Evolutionary conservation across 306 rosid species (phyloP), one percentile per base, ranked within the genome.

Genomic region (Inga leiocalycina): DNA sequence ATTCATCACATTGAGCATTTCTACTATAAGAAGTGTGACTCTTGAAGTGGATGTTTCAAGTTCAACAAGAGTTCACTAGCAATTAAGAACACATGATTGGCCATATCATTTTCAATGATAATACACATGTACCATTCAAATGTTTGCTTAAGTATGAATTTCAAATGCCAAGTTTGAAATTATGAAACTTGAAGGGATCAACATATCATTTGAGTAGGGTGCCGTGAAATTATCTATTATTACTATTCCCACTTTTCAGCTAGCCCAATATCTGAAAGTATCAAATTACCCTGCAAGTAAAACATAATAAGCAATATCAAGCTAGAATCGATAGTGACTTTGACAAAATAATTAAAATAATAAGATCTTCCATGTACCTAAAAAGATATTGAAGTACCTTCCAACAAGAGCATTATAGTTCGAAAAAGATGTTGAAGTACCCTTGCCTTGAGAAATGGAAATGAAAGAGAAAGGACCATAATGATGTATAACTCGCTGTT

Each of bases 241-340:
- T 95, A 93, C 99, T 97, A 85, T 92, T 91, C 84, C 87, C 98
- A 88, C 91, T 95, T 95, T 89, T 95, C 98, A 37, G 94, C 84
- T 30, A 93, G 91, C 77, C 98, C 98, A 71, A 91, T 81, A 82
- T 95, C 96, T 39, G 98, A 88, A 56, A 85, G 87, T 67, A 44
- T 79, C 91, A 95, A 83, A 86, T 90, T 82, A 48, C 99, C 97
- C 99, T 95, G 91, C 90, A 76, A 48, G n/a, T 71, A 78, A 79
- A 59, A 81, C 74, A 83, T 41, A 17, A 71, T 65, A 74, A 39
- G 67, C 79, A 74, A 69, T 37, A 66, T 48, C 71, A 79, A n/a
- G 51, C 82, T 37, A 61, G 20, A 17, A 66, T 24, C 65, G 30
- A 37, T 45, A 49, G 49, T 51, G 13, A 70, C 13, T 32, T 3